Conservation (phyloP, 1,284 basidiomycete species). For the Meira miltonrushii region DNA sequence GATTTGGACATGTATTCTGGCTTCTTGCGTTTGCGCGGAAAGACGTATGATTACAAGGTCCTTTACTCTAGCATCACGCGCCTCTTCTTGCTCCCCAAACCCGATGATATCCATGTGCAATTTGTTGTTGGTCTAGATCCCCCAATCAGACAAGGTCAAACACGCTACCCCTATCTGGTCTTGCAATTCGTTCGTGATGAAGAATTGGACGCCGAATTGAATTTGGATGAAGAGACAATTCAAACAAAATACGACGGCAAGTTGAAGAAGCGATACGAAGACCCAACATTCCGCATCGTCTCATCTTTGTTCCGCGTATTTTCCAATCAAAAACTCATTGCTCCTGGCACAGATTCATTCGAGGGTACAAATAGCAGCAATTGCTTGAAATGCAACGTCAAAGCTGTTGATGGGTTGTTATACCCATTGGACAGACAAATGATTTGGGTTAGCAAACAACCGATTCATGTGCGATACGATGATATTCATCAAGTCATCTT, state of each 20-base stretch:
- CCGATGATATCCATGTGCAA: conserved; percentile 88
- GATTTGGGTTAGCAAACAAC: conserved; percentile 96
- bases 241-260: conserved; percentile 64
- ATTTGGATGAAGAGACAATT: conserved; percentile 66
- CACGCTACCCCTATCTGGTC: conserved; percentile 92
- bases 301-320: conserved; percentile 89
- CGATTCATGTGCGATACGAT: conserved; percentile 81
- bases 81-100: conserved; percentile 87
- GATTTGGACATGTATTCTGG: conserved; percentile 97
- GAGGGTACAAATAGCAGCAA: conserved; percentile 55
- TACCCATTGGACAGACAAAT: conserved; percentile 97
- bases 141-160: conserved; percentile 96
- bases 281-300: conserved; percentile 90
- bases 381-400: conserved; percentile 88
- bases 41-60: conserved; percentile 99
- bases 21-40: conserved; percentile 87
- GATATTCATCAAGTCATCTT: conserved; percentile 90
- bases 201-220: conserved; percentile 91
- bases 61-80: conserved; percentile 81
- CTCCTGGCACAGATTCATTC: conserved; percentile 49
- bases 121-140: conserved; percentile 65
- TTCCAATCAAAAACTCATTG: conserved; percentile 82
- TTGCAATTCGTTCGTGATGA: conserved; percentile 97
- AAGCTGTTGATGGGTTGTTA: conserved; percentile 92
- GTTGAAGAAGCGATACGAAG: conserved; percentile 84